phyloP scores from a whole-genome alignment of 495 filamentous ascomycete species.

The Penicillium canariense region DNA sequence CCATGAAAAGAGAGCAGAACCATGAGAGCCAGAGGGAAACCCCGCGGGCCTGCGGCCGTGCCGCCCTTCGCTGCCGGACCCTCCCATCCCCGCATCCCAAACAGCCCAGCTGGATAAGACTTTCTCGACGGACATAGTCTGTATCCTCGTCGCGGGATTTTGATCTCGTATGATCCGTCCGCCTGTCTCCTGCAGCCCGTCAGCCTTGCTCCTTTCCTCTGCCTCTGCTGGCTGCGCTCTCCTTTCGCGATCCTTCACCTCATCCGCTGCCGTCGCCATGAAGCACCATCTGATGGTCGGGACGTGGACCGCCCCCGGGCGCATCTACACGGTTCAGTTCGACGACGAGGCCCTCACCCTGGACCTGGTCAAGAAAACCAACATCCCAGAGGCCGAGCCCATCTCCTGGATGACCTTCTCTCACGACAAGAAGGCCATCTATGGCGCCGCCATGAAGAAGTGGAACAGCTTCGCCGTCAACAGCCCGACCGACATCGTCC shows the following conservation, averaged over 20 bases:
- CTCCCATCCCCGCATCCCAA: constrained; percentile 8
- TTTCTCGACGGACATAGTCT: constrained; percentile 17
- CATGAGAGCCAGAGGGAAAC: neutral
- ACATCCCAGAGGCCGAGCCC: constrained; percentile 75
- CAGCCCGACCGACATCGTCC: constrained; percentile 73
- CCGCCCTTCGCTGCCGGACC: constrained; percentile 19
- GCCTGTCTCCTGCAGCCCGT: neutral
- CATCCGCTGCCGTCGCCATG: constrained; percentile 46
- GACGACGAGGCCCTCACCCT: constrained; percentile 72
- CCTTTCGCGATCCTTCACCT: constrained; percentile 14
- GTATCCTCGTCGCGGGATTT: constrained; percentile 20
- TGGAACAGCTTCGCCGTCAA: constrained; percentile 78
- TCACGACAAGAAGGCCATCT: constrained; percentile 78
- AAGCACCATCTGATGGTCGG: constrained; percentile 81
- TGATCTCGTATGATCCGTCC: constrained; percentile 10
- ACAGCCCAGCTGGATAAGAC: constrained; percentile 2
- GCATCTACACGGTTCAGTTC: constrained; percentile 81
- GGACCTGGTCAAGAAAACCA: constrained; percentile 70
- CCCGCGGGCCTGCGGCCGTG: constrained; percentile 2
- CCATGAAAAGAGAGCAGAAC: neutral
- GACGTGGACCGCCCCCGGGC: constrained; percentile 80
- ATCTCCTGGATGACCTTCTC: constrained; percentile 92
- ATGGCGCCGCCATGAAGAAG: constrained; percentile 86
- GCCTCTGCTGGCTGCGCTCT: neutral
- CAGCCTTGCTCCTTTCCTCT: neutral